Evolutionary conservation across 257 asterid species (phyloP), one percentile per base, ranked within the genome.

Genomic region (Ilex aquifolium): DNA sequence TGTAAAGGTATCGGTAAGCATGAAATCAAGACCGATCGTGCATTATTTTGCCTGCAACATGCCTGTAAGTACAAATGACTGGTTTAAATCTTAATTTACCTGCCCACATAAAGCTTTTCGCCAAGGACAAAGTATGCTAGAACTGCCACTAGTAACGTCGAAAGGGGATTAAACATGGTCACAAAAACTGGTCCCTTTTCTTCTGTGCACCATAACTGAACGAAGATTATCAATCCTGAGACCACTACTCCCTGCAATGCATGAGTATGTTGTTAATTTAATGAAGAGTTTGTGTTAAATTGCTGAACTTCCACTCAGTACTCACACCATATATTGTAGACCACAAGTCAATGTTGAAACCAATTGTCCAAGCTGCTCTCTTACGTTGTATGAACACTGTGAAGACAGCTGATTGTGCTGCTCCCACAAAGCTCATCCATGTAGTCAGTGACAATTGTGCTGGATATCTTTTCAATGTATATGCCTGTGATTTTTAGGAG

Each of bases 391-490:
- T 76, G n/a, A 84, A 80, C 57, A 72, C 80, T 39, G 95, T 77
- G 70, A 69, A 88, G 15, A 76, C 67, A 27, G 86, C 96, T 29
- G 96, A 88, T 77, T 88, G 96, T 60, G 90, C 84, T 56, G 88
- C 95, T 62, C 95, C 96, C 16, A 84, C 82, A 65, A 84, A 65
- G 57, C 69, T 88, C 86, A 86, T 86, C 95, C 93, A 88, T 31
- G 91, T 72, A 0, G 93, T 61, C 61, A 86, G 68, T 4, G 96
- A 88, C 60, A 88, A 80, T 71, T 84, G 95, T 39, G 88, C 90
- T 54, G 95, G 95, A 72, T 80, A 86, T 46, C 95, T 72, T 74
- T 64, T 84, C 80, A 84, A 64, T 21, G 93, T 79, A 53, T 65
- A 77, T 21, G 93, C 93, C 93, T 86, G 78, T 63, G 66, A 42